A percentile compares a stretch with the other conserved stretches of the same genome.
Evolutionary conservation across 768 basidiomycete species (phyloP).

Genomic region (Amyloporia xantha): DNA sequence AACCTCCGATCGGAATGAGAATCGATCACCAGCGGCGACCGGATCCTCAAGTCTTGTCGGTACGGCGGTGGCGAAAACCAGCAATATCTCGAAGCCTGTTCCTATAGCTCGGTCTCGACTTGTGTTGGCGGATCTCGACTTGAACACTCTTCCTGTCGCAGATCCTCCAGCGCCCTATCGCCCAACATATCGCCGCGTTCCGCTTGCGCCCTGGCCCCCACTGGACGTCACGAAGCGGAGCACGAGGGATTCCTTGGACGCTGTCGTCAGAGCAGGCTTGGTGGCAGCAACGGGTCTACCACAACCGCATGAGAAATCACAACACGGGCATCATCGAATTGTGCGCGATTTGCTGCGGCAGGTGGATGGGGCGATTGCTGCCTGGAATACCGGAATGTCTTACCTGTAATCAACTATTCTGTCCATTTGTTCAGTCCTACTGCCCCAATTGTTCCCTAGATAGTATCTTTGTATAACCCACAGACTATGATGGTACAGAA

Average conservation of each 20-base stretch:
- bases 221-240: no score
- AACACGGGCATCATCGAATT: neutral
- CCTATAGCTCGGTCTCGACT: neutral
- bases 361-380: neutral
- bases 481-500: no score
- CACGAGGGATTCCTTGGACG: neutral
- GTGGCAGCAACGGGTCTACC: neutral
- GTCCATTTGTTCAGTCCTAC: no score
- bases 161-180: neutral
- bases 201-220: neutral
- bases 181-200: neutral
- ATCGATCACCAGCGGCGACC: neutral
- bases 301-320: neutral
- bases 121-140: neutral
- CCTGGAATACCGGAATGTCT: neutral
- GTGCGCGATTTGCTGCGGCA: conserved; percentile 1
- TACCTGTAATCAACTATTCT: neutral
- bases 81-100: neutral
- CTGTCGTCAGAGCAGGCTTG: neutral
- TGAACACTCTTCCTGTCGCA: neutral
- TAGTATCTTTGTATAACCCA: no score
- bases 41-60: neutral
- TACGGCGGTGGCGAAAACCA: neutral
- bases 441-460: no score
- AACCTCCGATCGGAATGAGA: neutral